Evolutionary conservation across 2,329 filamentous ascomycete genomes (phyloP).

Genomic region (Metarhizium album): DNA sequence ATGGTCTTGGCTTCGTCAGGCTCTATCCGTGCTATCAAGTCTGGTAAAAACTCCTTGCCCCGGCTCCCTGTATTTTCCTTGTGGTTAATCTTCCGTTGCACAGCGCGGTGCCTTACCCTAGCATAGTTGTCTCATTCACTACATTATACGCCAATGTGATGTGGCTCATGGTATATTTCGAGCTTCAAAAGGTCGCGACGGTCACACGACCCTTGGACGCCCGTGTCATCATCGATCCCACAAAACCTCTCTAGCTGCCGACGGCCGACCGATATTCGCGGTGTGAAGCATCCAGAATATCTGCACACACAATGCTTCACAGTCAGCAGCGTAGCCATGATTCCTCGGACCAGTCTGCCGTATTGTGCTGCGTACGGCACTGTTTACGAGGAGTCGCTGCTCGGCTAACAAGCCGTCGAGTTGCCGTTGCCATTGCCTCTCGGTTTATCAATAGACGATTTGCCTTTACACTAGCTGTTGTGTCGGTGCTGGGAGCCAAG

Average conservation of each 20-base stretch:
- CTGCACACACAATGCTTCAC: background rate
- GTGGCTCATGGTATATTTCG: background rate
- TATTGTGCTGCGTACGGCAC: background rate
- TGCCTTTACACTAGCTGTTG: slow-evolving; percentile 17
- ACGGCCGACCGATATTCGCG: background rate
- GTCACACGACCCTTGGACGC: background rate
- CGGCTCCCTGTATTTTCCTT: background rate
- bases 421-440: background rate
- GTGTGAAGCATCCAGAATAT: background rate
- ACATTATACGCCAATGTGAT: background rate
- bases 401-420: background rate
- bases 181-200: background rate
- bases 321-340: background rate
- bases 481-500: slow-evolving; percentile 19
- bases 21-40: too few relatives aligned
- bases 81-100: background rate
- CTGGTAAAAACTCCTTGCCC: background rate
- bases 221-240: background rate
- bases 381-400: background rate
- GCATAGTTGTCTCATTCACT: background rate
- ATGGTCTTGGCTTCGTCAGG: too few relatives aligned
- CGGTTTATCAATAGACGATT: slow-evolving; percentile 18
- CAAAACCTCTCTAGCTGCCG: background rate
- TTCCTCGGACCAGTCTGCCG: background rate
- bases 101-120: background rate